Base-by-base conservation (phyloP, 140 eudicot genomes). In the Bidens hawaiensis region DNA sequence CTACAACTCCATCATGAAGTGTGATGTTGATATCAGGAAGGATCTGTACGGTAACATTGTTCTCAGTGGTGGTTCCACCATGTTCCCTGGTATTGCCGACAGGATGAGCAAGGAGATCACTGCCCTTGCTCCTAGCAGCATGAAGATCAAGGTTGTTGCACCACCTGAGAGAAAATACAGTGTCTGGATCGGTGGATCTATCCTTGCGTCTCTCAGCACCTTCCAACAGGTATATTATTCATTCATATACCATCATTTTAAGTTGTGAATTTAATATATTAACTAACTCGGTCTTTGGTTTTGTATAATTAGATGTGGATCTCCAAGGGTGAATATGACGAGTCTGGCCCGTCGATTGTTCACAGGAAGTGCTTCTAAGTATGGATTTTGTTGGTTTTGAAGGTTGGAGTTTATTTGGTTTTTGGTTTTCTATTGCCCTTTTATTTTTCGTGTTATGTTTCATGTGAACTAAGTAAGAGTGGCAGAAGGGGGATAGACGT, bases 31-130 rank as follows among this genome's bases (percentile, higher is more conserved):
- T 75, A 84, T 84, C 75, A 84, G 93, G 77, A 75, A 81, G 73
- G 87, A 81, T 47, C 77, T 81, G 11, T 81, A 81, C 24, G 87
- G 87, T 62, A 84, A 84, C 80, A 84, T 84, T 18, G 93, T 84
- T 13, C 82, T 84, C 60, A 81, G 87, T 81, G 93, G 93, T 75
- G 93, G 93, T 51, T 81, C 93, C 13, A 84, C 93, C 36, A 84
- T 84, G 93, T 84, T 84, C 76, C 87, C 93, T 12, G 93, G 93
- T 3, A 84, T 84, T 65, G 93, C 87, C 24, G 93, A 84, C 69
- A 78, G 93, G 76, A 84, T 84, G 93, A 84, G 93, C 87, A 84
- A 81, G 76, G 93, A 84, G 66, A 84, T 84, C 57, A 84, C 93
- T 33, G 93, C 93, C 31, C 83, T 84, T 67, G 87, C 93, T 30